Conservation (phyloP, 768 basidiomycete species). For the Clitopilus passeckerianus region DNA sequence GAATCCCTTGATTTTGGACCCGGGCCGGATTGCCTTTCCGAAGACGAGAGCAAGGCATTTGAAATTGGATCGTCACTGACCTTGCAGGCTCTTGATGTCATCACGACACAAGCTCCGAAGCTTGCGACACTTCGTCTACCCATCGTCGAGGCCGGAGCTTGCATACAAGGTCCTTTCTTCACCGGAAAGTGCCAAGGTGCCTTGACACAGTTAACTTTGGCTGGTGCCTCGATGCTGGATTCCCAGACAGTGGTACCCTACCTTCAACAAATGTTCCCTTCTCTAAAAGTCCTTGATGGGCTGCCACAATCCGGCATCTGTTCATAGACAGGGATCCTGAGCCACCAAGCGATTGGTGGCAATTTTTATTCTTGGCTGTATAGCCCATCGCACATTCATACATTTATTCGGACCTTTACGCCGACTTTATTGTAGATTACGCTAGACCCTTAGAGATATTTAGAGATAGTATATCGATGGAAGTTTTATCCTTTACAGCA, state of each 20-base stretch:
- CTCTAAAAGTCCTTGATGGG: constrained; percentile 27
- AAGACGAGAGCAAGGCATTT: constrained; percentile 6
- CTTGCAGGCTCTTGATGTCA: constrained; percentile 17
- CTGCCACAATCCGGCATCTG: constrained; percentile 11
- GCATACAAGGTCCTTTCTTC: background rate
- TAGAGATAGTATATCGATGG: background rate
- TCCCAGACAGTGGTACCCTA: constrained; percentile 18
- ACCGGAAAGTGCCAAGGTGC: constrained; percentile 13
- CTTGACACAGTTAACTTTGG: constrained; percentile 30
- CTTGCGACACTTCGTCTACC: constrained; percentile 27
- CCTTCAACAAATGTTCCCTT: constrained; percentile 34
- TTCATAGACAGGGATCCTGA: background rate
- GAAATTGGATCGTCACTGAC: constrained; percentile 19
- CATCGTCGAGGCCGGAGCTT: constrained; percentile 12
- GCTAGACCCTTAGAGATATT: background rate
- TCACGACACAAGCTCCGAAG: constrained; percentile 19
- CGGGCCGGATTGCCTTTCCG: constrained; percentile 16
- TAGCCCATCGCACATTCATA: background rate
- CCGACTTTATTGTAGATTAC: background rate
- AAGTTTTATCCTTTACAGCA: background rate
- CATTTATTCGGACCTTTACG: background rate
- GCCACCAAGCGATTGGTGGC: background rate
- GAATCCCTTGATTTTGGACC: constrained; percentile 36
- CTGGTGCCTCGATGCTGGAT: constrained; percentile 23
- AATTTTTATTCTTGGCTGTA: background rate